Percentiles rank a stretch among this genome's conserved stretches.
Evolutionary conservation across 441 rosid species (phyloP).

Genomic region (Bruguiera hainesii): DNA sequence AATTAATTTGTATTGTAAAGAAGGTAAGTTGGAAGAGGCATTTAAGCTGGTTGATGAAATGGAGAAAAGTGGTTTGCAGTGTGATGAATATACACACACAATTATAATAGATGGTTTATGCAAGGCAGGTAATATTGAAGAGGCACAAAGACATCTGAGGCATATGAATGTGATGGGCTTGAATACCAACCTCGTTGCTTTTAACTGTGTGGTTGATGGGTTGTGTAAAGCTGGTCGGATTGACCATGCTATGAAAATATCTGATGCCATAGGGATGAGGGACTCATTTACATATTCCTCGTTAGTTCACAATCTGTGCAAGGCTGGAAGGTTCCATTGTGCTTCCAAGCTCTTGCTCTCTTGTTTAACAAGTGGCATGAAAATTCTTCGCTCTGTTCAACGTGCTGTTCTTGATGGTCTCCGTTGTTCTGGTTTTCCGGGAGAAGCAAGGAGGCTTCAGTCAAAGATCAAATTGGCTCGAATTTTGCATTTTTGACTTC

Average conservation of each 20-base stretch:
- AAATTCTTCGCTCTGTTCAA: conserved; percentile 54
- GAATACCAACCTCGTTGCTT: conserved; percentile 48
- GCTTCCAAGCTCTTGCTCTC: conserved; percentile 66
- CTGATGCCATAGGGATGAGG: conserved; percentile 55
- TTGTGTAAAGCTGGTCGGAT: conserved; percentile 58
- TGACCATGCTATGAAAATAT: conserved; percentile 47
- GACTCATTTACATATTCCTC: conserved; percentile 75
- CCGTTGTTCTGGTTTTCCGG: conserved; percentile 40
- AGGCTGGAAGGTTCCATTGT: conserved; percentile 46
- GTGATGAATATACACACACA: conserved; percentile 71
- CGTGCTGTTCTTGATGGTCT: conserved; percentile 66
- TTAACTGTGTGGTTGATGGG: conserved; percentile 61
- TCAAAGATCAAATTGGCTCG: conserved; percentile 44
- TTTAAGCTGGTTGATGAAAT: conserved; percentile 48
- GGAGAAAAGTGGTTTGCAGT: conserved; percentile 49
- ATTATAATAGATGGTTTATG: conserved; percentile 66
- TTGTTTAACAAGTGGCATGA: conserved; percentile 55
- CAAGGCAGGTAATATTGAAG: conserved; percentile 49
- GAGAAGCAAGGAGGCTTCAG: conserved; percentile 55
- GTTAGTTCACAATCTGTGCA: conserved; percentile 78
- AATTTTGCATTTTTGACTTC: conserved; percentile 28
- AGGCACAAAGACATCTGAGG: conserved; percentile 48
- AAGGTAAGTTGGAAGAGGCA: conserved; percentile 53
- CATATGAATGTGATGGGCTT: conserved; percentile 46
- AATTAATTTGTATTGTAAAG: conserved; percentile 59